These are phyloP conservation scores for Metarhizium guizhouense DNA, from an alignment of 2,329 filamentous ascomycete species.

Conservation along the genomic window DNA sequence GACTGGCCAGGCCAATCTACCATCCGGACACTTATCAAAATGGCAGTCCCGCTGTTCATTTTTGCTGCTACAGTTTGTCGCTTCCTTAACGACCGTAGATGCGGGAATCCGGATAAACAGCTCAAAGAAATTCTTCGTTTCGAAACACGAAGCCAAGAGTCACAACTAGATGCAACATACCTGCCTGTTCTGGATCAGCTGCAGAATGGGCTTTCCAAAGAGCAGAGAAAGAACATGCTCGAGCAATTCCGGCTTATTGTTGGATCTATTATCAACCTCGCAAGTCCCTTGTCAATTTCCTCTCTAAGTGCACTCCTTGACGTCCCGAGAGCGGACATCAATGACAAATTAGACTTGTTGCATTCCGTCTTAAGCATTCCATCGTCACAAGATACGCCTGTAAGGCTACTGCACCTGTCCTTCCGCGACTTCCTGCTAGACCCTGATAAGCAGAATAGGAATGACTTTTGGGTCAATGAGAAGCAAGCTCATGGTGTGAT, in stretches of 20 bases:
- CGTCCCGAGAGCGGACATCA: neutral
- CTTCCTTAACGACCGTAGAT: slow-evolving; percentile 15
- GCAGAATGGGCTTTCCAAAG: neutral
- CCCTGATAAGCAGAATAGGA: neutral
- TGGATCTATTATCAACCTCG: neutral
- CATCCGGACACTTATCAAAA: slow-evolving; percentile 11
- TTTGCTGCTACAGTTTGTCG: slow-evolving; percentile 24
- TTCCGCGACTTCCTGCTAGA: neutral
- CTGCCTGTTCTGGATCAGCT: slow-evolving; percentile 9
- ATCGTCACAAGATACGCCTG: neutral
- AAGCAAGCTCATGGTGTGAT: neutral
- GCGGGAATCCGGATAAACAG: slow-evolving; percentile 14
- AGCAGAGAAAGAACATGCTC: neutral
- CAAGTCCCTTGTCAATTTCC: neutral
- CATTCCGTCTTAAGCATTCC: neutral
- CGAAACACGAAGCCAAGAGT: slow-evolving; percentile 1
- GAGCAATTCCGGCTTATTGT: neutral
- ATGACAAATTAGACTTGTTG: neutral
- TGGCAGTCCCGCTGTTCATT: slow-evolving; percentile 26
- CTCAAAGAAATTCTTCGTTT: slow-evolving; percentile 15
- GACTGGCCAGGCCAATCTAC: slow-evolving; percentile 7
- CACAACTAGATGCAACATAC: slow-evolving; percentile 12
- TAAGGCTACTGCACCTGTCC: neutral
- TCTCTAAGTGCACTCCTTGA: neutral
- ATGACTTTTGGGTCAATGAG: neutral